Base-by-base conservation (phyloP, 768 basidiomycete genomes). In the Leccinum subtestaceum region DNA sequence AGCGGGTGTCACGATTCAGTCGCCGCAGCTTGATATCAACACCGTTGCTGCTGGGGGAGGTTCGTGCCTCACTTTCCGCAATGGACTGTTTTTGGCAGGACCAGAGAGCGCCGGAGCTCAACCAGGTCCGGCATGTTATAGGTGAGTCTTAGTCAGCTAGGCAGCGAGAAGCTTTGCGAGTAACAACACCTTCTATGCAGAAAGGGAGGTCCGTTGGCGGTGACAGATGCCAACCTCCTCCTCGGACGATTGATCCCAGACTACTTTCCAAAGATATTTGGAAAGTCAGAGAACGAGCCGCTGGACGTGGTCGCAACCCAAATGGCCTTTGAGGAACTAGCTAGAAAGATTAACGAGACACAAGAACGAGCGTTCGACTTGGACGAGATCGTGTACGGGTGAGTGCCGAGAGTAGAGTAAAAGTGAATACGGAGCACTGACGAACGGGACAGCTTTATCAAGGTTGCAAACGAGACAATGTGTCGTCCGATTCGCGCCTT, bases 391-490 rank as follows among this genome's bases (percentile, higher is more conserved):
- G 89, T 94, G 10, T 95, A 91, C 62, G 95, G 92, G 90, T 91
- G 40, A 17, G 83, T 72, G 31, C 15, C 17, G 23, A 7, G 8
- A 51, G 40, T 19, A 12, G 27, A 25, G 4, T 32, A 6, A 21
- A 34, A 32, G 15, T 2, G 12, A 38, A 7, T 12, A 17, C 5
- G 23, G 7, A 11, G 25, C 23, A 27, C 21, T 53, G 55, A 60
- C 25, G 17, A 46, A 5, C n/a, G 5, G 11, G 3, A 38, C 52
- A 93, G 94, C 5, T 97, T 95, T 73, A 89, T 98, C 75, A 93
- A 95, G 68, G 94, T 96, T 10, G 95, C 95, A 9, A 97, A 97
- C 65, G 95, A 98, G 77, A 95, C 93, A 0, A 98, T 98, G 95
- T 90, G 88, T 63, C 78, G 95, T 50, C 95, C 95, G 8, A 96